Percentiles rank a stretch among this genome's conserved stretches.
Conservation (phyloP, 148 eudicot genomes). For the Vaccinium corymbosum region DNA sequence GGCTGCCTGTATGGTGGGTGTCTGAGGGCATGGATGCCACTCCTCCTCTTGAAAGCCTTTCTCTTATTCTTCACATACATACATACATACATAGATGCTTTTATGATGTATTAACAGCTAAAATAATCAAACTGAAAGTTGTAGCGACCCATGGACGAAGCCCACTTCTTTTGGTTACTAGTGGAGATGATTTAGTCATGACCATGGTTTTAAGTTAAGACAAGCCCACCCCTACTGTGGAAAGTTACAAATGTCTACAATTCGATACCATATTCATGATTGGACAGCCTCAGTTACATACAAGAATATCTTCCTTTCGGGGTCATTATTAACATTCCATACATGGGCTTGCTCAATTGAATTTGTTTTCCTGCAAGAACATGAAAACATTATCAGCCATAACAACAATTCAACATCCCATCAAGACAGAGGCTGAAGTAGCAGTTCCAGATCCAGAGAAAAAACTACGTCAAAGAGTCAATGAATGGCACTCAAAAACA, state of each 20-base stretch:
- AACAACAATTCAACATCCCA: constrained; percentile 15
- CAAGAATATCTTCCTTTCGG: constrained; percentile 72
- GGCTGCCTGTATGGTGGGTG: not conserved
- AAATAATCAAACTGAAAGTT: not conserved
- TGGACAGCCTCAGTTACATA: constrained; percentile 22
- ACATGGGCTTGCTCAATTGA: constrained; percentile 82
- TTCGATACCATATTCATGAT: not conserved
- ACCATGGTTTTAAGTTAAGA: not conserved
- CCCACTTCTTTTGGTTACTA: not conserved
- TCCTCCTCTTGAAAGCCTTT: not conserved
- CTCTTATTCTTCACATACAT: not conserved
- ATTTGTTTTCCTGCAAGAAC: constrained; percentile 69
- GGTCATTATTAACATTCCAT: constrained; percentile 66
- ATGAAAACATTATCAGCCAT: constrained; percentile 12
- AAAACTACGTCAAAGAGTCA: not conserved
- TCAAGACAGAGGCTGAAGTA: constrained; percentile 7
- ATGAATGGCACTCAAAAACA: not conserved
- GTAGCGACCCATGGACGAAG: not conserved
- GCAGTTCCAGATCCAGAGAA: constrained; percentile 1
- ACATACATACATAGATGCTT: too few relatives aligned
- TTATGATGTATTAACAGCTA: not conserved
- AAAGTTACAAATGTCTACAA: not conserved
- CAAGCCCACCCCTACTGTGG: not conserved
- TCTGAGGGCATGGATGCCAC: not conserved
- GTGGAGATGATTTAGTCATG: not conserved